A percentile compares a stretch with the other conserved stretches of the same genome.
phyloP scores from a whole-genome alignment of 1,284 basidiomycete species.

The Fomitopsis betulina region DNA sequence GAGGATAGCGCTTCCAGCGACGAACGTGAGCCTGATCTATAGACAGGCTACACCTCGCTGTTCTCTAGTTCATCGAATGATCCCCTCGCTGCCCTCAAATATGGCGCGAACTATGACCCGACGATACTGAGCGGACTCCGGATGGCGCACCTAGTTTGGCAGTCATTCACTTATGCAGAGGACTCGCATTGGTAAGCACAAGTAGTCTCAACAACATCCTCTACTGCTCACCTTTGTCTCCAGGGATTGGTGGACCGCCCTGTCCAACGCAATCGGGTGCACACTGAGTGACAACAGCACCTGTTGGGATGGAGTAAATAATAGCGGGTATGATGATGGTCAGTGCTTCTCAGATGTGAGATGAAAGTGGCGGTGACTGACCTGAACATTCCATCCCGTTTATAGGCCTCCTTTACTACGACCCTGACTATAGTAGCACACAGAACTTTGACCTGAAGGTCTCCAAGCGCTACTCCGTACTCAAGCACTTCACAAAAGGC shows the following conservation, averaged over 20 bases:
- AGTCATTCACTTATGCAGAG: constrained; percentile 20
- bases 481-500: neutral
- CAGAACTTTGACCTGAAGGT: neutral
- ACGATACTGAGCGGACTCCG: constrained; percentile 24
- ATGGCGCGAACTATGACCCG: constrained; percentile 11
- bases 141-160: constrained; percentile 21
- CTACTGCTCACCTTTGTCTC: neutral
- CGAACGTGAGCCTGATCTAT: neutral
- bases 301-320: constrained; percentile 5
- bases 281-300: constrained; percentile 2
- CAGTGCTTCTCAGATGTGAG: neutral
- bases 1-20: neutral
- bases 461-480: neutral
- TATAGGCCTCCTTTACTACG: neutral
- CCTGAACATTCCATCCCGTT: too few species aligned
- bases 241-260: constrained; percentile 27
- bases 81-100: constrained; percentile 9
- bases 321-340: neutral
- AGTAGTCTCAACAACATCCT: neutral
- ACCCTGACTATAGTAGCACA: neutral
- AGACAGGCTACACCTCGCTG: constrained; percentile 14
- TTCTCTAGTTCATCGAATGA: constrained; percentile 2
- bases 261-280: constrained; percentile 21
- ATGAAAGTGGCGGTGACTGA: neutral
- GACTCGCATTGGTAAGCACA: neutral